Base-by-base conservation (phyloP, 495 filamentous ascomycete species). In the Immersiella caudata region DNA sequence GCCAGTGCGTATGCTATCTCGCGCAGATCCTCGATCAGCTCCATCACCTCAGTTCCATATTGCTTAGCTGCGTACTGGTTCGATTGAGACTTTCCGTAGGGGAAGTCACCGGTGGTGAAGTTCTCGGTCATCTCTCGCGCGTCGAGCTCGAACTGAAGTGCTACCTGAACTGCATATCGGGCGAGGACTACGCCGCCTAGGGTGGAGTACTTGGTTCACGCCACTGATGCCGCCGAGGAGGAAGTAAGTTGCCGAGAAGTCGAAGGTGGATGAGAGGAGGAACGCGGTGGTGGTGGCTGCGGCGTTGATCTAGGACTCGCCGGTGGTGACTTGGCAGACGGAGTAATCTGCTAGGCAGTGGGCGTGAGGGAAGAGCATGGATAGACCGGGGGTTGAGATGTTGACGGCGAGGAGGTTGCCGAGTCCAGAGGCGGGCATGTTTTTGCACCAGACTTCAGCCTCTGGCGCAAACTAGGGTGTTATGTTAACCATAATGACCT, bases 31-130 rank as follows among this genome's bases (percentile, higher is more conserved):
- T 82, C 81, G 75, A 90, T 92, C 35, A 93, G 75, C 73, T 93
- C 90, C 75, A 91, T 89, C 26, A 92, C 90, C 76, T 93, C 91
- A 11, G 90, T 92, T 57, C 91, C 90, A 76, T 93, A 93, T 73
- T 90, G 82, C 59, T 67, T 81, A 55, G 73, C 72, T 0, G 91
- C 90, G 71, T 90, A 93, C 66, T 89, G 72, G 57, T 81, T 71
- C 1, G 90, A 87, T 27, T 36, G 58, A 7, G 75, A 68, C 2
- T 84, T 75, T 6, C 90, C 90, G 70, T 86, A 85, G 0, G 88
- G 82, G 24, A 92, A 77, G 70, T 93, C 93, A 18, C 88, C 87
- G 0, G 89, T 90, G 2, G 84, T 81, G 67, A 83, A 91, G 76
- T 88, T 88, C 14, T 67, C 71, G 3, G 89, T 86, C 50, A 91